These are phyloP conservation scores for Usnea hakonensis DNA, from an alignment of 495 filamentous ascomycete genomes.

Conservation along the genomic window DNA sequence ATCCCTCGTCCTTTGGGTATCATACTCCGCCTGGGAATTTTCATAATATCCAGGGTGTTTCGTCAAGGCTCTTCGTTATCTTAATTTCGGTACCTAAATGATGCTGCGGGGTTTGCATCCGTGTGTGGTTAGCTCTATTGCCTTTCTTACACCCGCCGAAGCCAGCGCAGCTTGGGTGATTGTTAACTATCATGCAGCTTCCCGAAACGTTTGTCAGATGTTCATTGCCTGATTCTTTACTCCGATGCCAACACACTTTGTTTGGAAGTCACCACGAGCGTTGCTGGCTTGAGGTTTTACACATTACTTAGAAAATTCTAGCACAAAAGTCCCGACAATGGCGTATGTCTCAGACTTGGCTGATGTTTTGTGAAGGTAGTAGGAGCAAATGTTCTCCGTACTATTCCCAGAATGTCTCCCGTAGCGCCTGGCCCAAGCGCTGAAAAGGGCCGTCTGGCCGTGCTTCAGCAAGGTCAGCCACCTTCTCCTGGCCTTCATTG, in stretches of 20 bases:
- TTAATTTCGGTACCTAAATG: background rate
- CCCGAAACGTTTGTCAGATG: background rate
- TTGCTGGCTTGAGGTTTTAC: background rate
- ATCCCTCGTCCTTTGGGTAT: no score
- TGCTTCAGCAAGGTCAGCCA: background rate
- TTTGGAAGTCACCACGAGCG: background rate
- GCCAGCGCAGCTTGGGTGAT: background rate
- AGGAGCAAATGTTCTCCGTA: background rate
- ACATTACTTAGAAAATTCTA: background rate
- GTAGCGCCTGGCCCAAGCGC: background rate
- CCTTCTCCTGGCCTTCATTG: background rate
- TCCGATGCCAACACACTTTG: background rate
- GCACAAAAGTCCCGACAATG: background rate
- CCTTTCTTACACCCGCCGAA: background rate
- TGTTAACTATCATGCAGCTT: background rate
- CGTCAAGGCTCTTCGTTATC: background rate
- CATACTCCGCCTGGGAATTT: no score
- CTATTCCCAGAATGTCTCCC: background rate
- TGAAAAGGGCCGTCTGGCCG: background rate
- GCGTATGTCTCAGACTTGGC: background rate
- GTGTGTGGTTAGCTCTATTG: background rate
- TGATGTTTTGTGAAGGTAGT: background rate
- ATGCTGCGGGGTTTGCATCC: background rate
- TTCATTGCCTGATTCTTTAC: background rate
- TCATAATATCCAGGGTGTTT: accelerated